Conservation (phyloP, 176 grass and related monocot species). For the Phoenix roebelenii region DNA sequence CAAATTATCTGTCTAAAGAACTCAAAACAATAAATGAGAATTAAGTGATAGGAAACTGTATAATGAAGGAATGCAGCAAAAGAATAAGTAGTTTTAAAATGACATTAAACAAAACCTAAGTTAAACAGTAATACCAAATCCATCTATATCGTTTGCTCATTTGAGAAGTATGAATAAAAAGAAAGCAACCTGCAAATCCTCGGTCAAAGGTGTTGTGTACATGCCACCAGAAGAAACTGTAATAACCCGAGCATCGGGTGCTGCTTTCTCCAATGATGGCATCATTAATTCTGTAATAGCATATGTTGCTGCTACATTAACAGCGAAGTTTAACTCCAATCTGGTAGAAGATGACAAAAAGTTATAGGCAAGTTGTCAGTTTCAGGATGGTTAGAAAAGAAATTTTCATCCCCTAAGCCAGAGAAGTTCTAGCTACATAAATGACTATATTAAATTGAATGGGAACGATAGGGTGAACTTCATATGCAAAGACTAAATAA, state of each 20-base stretch:
- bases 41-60: too few relatives aligned
- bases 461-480: neutral
- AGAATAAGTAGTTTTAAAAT: too few relatives aligned
- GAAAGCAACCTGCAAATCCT: slow-evolving; percentile 50
- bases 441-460: neutral
- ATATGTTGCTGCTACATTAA: slow-evolving; percentile 83
- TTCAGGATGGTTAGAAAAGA: neutral
- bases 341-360: slow-evolving; percentile 16
- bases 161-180: neutral
- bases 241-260: slow-evolving; percentile 74
- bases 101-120: too few relatives aligned
- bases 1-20: too few relatives aligned
- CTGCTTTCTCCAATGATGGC: slow-evolving; percentile 71
- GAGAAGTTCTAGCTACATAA: neutral
- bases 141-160: too few relatives aligned
- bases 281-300: slow-evolving; percentile 66
- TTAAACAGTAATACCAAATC: too few relatives aligned
- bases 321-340: slow-evolving; percentile 79
- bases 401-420: neutral
- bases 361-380: neutral
- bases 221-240: slow-evolving; percentile 84
- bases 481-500: neutral
- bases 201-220: slow-evolving; percentile 66
- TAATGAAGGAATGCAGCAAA: too few relatives aligned
- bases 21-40: too few relatives aligned